Conservation (phyloP, 345 rosid species). For the Gossypium arboreum region DNA sequence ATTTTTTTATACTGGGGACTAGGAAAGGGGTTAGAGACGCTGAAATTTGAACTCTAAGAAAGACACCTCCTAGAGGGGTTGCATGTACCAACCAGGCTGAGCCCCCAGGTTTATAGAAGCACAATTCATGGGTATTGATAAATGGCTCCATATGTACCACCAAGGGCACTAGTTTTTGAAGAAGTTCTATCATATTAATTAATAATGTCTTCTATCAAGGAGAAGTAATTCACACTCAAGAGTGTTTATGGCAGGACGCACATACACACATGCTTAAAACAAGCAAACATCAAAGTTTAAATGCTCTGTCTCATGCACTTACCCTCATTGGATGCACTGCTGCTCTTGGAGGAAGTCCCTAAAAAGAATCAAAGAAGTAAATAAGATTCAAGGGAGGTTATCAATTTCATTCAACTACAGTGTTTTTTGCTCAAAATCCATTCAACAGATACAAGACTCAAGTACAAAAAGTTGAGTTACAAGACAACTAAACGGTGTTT, state of each 20-base stretch:
- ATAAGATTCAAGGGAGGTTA: neutral
- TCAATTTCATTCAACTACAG: neutral
- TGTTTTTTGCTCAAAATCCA: neutral
- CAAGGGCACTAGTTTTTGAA: neutral
- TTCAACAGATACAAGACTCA: neutral
- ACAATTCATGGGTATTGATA: neutral
- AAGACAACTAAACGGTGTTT: neutral
- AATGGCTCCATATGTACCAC: neutral
- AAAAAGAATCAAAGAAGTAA: slow-evolving; percentile 16
- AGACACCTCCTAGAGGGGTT: neutral
- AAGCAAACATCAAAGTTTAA: slow-evolving; percentile 17
- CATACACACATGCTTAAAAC: slow-evolving; percentile 4
- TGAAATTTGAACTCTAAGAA: neutral
- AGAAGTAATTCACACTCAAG: neutral
- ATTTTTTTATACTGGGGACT: no score
- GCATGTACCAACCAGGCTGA: neutral
- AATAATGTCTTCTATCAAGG: neutral
- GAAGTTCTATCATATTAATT: slow-evolving; percentile 9
- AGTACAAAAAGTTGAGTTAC: neutral
- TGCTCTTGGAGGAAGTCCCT: slow-evolving; percentile 99
- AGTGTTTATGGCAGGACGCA: slow-evolving; percentile 14
- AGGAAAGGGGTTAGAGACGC: no score
- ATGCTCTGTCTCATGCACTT: slow-evolving; percentile 32
- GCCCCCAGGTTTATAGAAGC: neutral
- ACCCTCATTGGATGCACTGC: slow-evolving; percentile 99